phyloP scores from a whole-genome alignment of 352 stramenopile genomes.

The Pilasporangium apinafurcum region DNA sequence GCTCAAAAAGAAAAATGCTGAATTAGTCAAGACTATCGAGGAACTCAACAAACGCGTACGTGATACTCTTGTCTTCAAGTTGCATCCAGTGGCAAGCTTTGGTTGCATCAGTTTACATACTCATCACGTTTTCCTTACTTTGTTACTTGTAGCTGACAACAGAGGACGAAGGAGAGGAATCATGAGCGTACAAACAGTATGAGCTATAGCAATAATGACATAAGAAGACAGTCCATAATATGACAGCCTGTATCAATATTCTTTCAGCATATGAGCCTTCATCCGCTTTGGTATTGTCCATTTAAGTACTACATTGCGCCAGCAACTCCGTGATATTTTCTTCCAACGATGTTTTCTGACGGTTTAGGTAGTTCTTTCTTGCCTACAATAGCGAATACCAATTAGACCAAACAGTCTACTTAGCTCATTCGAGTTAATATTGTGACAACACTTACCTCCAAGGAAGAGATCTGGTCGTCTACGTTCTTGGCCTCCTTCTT shows the following conservation, averaged over 20 bases:
- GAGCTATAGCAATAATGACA: too few species aligned
- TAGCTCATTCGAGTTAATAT: too few species aligned
- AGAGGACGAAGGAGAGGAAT: slow-evolving; percentile 59
- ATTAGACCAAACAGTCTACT: neutral
- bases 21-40: slow-evolving; percentile 88
- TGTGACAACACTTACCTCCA: slow-evolving; percentile 32
- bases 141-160: slow-evolving; percentile 52
- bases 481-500: slow-evolving; percentile 51
- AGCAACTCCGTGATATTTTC: slow-evolving; percentile 82
- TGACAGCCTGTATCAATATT: too few species aligned
- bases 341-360: slow-evolving; percentile 73
- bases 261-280: neutral
- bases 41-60: slow-evolving; percentile 87
- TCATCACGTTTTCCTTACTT: too few species aligned
- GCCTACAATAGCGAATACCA: slow-evolving; percentile 14
- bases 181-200: slow-evolving; percentile 16
- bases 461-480: slow-evolving; percentile 61
- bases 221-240: too few species aligned
- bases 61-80: neutral
- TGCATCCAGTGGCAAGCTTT: neutral
- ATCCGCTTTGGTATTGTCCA: slow-evolving; percentile 4
- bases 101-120: too few species aligned
- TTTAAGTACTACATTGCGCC: slow-evolving; percentile 50
- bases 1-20: slow-evolving; percentile 90
- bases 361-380: slow-evolving; percentile 75